These are phyloP conservation scores for Nannochloris sp. DNA, from an alignment of 139 green algal genomes.

Conservation along the genomic window DNA sequence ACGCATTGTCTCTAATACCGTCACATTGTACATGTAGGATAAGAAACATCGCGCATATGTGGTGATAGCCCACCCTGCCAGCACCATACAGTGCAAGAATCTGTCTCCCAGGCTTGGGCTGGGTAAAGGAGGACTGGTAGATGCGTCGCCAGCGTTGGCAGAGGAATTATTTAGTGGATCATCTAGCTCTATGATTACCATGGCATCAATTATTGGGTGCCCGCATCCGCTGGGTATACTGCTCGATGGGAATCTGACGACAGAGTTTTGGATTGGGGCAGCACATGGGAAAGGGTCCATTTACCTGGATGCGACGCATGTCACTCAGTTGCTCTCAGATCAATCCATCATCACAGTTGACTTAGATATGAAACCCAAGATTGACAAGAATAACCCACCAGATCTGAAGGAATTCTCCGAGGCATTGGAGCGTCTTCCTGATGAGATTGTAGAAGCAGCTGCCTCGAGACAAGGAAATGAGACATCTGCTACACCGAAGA, in stretches of 20 bases:
- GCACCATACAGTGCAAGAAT: constrained; percentile 57
- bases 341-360: constrained; percentile 44
- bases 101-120: constrained; percentile 45
- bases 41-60: constrained; percentile 61
- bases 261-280: constrained; percentile 45
- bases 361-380: constrained; percentile 46
- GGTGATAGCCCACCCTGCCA: constrained; percentile 41
- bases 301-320: background rate
- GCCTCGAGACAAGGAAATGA: background rate
- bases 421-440: constrained; percentile 9
- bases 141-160: constrained; percentile 45
- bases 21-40: constrained; percentile 35
- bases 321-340: constrained; percentile 13
- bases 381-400: constrained; percentile 54
- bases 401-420: constrained; percentile 48
- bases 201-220: constrained; percentile 41
- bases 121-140: constrained; percentile 46
- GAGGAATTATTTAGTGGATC: constrained; percentile 37
- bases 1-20: background rate
- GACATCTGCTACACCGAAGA: background rate
- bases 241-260: constrained; percentile 41
- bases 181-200: constrained; percentile 52
- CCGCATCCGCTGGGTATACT: constrained; percentile 41
- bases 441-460: background rate
- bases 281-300: constrained; percentile 10